phyloP scores from a whole-genome alignment of 2,329 filamentous ascomycete genomes.

The Colletotrichum zoysiae region DNA sequence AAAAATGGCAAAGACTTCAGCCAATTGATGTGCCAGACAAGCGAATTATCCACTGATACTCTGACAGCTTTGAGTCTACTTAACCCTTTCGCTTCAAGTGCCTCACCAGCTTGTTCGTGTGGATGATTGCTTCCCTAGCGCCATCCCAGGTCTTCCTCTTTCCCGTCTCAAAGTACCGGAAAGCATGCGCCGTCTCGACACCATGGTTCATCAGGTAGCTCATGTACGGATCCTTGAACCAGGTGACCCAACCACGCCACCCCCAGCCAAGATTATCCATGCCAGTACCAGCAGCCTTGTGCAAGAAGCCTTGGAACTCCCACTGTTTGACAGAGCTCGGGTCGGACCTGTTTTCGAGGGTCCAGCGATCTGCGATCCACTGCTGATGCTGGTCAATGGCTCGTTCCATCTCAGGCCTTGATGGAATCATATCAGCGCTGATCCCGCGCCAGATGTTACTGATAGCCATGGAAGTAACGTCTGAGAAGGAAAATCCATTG shows the following conservation, averaged over 20 bases:
- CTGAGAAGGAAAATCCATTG: constrained; percentile 51
- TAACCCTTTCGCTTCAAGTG: constrained; percentile 44
- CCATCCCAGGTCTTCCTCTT: constrained; percentile 55
- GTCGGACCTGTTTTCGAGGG: constrained; percentile 41
- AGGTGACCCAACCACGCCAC: constrained; percentile 56
- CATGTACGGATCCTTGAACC: constrained; percentile 53
- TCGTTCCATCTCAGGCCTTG: constrained; percentile 47
- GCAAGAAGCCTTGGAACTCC: constrained; percentile 52
- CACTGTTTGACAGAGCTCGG: constrained; percentile 46
- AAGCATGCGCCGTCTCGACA: constrained; percentile 56
- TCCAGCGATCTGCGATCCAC: constrained; percentile 47
- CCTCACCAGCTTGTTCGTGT: constrained; percentile 48
- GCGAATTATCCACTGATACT: too few relatives aligned
- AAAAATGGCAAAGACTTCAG: background rate
- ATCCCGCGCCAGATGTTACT: constrained; percentile 55
- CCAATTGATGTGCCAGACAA: too few relatives aligned
- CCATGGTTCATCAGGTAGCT: constrained; percentile 55
- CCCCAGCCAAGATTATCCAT: constrained; percentile 58
- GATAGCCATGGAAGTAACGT: constrained; percentile 55
- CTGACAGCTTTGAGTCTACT: background rate
- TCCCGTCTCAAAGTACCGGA: constrained; percentile 56
- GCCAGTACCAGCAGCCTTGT: constrained; percentile 56
- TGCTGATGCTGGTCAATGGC: constrained; percentile 46
- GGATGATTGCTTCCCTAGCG: constrained; percentile 52
- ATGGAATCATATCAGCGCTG: constrained; percentile 47